Evolutionary conservation across 805 yeast genomes (phyloP), one percentile per base, ranked within the genome.

Genomic region (Starmerella powellii): DNA sequence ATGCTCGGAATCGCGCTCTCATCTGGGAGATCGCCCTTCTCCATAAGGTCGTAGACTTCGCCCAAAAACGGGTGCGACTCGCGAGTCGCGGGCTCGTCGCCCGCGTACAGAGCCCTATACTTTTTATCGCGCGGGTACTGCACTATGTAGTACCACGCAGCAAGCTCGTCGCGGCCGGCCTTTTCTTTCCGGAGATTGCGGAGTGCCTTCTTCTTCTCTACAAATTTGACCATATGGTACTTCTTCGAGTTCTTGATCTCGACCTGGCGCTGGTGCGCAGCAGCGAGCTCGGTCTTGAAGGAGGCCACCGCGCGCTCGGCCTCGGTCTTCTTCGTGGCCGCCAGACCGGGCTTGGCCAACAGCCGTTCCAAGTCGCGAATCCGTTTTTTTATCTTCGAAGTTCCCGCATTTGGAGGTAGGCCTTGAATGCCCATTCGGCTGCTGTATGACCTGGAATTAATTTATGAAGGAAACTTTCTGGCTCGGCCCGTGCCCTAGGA

Each of bases 151-250:
- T 81, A 81, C 21, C 80, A 62, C 53, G 86, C 94, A 15, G 61
- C 58, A 12, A 56, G 53, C 29, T 49, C 51, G 12, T 45, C 55
- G 16, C 55, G 54, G 23, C 56, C 56, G 6, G 66, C 68, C 37
- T 60, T 56, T 5, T 63, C 57, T 44, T 66, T 64, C 49, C 78
- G 80, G 56, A 82, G 74, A 44, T 67, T 72, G 56, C 94, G 72
- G 20, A 74, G 52, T 0, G 95, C 91, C 68, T 86, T 87, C 64
- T 85, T 84, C 56, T 72, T 75, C 61, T 87, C 97, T 48, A 91
- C 84, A 58, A 91, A 91, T 51, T 88, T 72, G 37, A 91, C 85
- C 87, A 85, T 86, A 58, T 85, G 95, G 59, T 91, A 91, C 63
- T 79, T 82, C 51, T 76, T 72, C 11, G 84, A 74, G 31, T 67